Conservation (phyloP, 2,329 filamentous ascomycete genomes). For the Massarina eburnea region DNA sequence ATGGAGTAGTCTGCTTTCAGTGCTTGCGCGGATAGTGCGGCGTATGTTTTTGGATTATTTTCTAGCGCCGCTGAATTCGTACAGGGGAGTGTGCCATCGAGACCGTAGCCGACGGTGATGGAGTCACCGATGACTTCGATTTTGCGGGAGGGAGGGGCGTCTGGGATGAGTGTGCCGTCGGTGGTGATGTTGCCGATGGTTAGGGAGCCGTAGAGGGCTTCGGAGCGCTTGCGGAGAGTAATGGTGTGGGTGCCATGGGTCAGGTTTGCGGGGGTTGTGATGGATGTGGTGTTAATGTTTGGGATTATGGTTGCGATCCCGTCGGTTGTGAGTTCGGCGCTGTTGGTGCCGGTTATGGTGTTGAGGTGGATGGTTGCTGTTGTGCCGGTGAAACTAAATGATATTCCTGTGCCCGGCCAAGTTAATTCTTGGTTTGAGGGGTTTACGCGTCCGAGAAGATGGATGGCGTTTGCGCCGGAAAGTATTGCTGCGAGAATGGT, state of each 20-base stretch:
- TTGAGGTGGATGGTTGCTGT: constrained; percentile 41
- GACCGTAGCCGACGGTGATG: constrained; percentile 50
- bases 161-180: constrained; percentile 28
- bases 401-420: constrained; percentile 49
- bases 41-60: constrained; percentile 47
- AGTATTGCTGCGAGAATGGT: background rate
- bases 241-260: constrained; percentile 40
- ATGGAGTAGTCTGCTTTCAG: constrained; percentile 48
- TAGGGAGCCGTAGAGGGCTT: constrained; percentile 39
- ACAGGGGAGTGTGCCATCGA: constrained; percentile 46
- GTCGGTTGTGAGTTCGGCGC: constrained; percentile 41
- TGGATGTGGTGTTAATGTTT: constrained; percentile 32
- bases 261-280: constrained; percentile 33
- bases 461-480: constrained; percentile 6
- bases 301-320: constrained; percentile 23
- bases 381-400: constrained; percentile 46
- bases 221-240: constrained; percentile 44
- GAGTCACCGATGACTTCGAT: constrained; percentile 52
- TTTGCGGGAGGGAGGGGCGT: constrained; percentile 30
- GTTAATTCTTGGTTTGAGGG: constrained; percentile 47
- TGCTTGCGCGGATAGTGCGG: constrained; percentile 46
- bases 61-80: constrained; percentile 44
- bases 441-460: constrained; percentile 45
- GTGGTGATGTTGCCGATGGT: constrained; percentile 29
- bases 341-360: constrained; percentile 36